These are phyloP conservation scores for Emergomyces orientalis DNA, from an alignment of 2,329 filamentous ascomycete genomes.

Conservation along the genomic window DNA sequence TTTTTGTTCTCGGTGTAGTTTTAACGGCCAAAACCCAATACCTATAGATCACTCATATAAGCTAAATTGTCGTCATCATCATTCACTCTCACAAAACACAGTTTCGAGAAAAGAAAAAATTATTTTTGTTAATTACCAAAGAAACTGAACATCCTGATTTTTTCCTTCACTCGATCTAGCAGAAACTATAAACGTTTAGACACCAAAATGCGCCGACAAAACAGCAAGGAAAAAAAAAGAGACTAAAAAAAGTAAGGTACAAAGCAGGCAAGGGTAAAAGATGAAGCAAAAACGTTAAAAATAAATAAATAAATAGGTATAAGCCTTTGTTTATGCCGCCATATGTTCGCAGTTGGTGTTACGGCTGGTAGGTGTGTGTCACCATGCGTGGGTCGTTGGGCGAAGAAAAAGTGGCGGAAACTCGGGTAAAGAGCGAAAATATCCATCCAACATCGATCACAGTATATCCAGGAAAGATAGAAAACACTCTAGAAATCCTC, in stretches of 20 bases:
- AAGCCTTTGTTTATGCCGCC: background rate
- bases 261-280: background rate
- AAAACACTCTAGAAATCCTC: background rate
- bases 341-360: background rate
- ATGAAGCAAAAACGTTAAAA: background rate
- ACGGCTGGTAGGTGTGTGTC: background rate
- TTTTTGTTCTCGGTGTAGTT: background rate
- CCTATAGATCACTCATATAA: background rate
- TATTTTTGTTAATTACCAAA: background rate
- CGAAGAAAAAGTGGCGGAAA: background rate
- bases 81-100: background rate
- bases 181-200: background rate
- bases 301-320: background rate
- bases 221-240: background rate
- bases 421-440: background rate
- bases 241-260: background rate
- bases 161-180: background rate
- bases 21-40: background rate
- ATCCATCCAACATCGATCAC: background rate
- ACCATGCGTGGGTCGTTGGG: background rate
- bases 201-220: background rate
- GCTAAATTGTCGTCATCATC: background rate
- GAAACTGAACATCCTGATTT: background rate
- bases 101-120: background rate
- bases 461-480: background rate